Conservation (phyloP, 2,329 filamentous ascomycete genomes). For the Metarhizium guizhouense region DNA sequence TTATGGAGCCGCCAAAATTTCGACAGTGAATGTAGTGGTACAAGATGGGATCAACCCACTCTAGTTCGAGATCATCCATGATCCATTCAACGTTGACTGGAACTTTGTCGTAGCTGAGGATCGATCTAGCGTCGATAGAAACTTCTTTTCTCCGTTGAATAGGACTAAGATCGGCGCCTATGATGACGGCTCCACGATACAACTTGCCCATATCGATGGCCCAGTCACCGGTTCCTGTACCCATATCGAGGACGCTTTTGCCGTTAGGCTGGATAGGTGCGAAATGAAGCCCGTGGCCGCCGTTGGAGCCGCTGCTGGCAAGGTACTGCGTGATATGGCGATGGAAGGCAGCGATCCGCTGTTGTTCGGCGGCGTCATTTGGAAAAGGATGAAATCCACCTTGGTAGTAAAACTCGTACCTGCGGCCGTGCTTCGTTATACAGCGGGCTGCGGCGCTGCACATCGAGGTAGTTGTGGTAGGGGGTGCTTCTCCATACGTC, state of each 20-base stretch:
- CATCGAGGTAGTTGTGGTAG: conserved; percentile 15
- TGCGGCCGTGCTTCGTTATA: conserved; percentile 29
- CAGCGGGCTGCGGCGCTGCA: conserved; percentile 24
- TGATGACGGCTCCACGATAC: conserved; percentile 24
- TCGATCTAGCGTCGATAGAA: too few species aligned
- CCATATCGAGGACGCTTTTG: conserved; percentile 32
- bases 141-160: too few species aligned
- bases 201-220: conserved; percentile 34
- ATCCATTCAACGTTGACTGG: conserved; percentile 50
- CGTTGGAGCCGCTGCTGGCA: not conserved
- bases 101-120: too few species aligned
- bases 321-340: conserved; percentile 23
- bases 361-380: conserved; percentile 29
- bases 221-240: conserved; percentile 39
- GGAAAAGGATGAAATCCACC: conserved; percentile 26
- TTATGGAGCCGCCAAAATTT: conserved; percentile 24
- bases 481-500: conserved; percentile 7
- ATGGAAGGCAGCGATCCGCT: conserved; percentile 29
- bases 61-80: conserved; percentile 48
- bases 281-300: conserved; percentile 23
- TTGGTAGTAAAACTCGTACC: conserved; percentile 28
- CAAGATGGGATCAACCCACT: conserved; percentile 33
- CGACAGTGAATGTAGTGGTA: conserved; percentile 27
- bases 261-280: conserved; percentile 26
- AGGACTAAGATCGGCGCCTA: conserved; percentile 31